phyloP scores from a whole-genome alignment of 148 eudicot genomes.

The Camellia japonica region DNA sequence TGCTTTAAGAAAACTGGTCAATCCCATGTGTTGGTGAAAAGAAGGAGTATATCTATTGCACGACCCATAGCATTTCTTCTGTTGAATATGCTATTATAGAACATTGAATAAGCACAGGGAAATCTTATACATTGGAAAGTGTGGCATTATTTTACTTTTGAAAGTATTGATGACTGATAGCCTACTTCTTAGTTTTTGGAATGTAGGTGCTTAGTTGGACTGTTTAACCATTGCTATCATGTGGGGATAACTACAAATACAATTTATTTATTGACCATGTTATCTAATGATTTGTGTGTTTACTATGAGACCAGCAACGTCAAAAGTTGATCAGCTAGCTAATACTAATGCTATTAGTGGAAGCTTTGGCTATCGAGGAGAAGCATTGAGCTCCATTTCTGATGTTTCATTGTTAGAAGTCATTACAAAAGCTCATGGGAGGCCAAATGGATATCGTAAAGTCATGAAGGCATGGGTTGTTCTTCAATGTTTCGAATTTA shows the following conservation, averaged over 20 bases:
- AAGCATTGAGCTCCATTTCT: conserved; percentile 86
- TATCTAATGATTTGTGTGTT: neutral
- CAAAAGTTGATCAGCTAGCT: conserved; percentile 45
- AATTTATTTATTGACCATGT: conserved; percentile 4
- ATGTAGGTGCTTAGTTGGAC: neutral
- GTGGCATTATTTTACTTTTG: neutral
- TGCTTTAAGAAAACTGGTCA: neutral
- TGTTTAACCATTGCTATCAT: neutral
- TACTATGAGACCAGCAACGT: conserved; percentile 54
- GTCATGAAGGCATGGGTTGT: conserved; percentile 64
- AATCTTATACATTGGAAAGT: neutral
- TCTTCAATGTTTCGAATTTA: conserved; percentile 14
- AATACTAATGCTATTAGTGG: conserved; percentile 29
- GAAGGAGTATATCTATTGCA: neutral
- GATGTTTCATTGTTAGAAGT: conserved; percentile 79
- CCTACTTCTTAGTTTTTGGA: neutral
- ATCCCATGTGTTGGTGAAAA: neutral
- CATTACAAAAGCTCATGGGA: conserved; percentile 76
- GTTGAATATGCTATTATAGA: neutral
- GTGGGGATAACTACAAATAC: neutral
- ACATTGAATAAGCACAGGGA: neutral
- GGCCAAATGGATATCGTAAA: conserved; percentile 90
- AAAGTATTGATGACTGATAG: neutral
- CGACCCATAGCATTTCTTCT: neutral
- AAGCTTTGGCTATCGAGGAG: conserved; percentile 85